phyloP scores from a whole-genome alignment of 2,329 filamentous ascomycete genomes.

The Cladosporium cucumerinum region DNA sequence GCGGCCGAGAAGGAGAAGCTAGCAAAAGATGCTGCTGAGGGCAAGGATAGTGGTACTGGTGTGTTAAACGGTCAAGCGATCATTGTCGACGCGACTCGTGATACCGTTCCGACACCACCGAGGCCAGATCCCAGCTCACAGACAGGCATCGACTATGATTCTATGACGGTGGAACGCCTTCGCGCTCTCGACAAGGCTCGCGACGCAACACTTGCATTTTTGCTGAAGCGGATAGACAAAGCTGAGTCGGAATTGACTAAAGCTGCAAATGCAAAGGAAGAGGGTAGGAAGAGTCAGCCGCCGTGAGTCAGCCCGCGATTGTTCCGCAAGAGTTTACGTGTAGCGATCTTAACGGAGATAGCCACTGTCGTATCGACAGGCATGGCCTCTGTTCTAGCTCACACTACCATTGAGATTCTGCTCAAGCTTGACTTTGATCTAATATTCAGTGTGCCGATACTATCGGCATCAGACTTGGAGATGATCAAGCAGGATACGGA shows the following conservation, averaged over 20 bases:
- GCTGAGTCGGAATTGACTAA: slow-evolving; percentile 38
- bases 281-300: neutral
- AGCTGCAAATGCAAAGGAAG: neutral
- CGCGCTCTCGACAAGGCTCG: slow-evolving; percentile 47
- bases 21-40: slow-evolving; percentile 27
- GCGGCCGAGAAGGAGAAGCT: slow-evolving; percentile 45
- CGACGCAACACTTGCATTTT: slow-evolving; percentile 52
- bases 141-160: slow-evolving; percentile 39
- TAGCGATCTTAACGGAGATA: neutral
- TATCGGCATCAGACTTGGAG: neutral
- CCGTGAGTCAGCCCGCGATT: neutral
- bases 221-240: slow-evolving; percentile 53
- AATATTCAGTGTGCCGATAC: neutral
- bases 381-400: neutral
- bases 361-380: neutral
- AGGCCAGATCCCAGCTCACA: neutral
- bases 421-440: neutral
- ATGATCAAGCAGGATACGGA: neutral
- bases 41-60: neutral
- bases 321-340: neutral
- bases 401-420: neutral
- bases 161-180: slow-evolving; percentile 41
- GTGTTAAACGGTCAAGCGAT: neutral
- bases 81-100: slow-evolving; percentile 10
- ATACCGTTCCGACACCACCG: neutral